phyloP scores from a whole-genome alignment of 176 grass and related monocot species.

The Triticum urartu region DNA sequence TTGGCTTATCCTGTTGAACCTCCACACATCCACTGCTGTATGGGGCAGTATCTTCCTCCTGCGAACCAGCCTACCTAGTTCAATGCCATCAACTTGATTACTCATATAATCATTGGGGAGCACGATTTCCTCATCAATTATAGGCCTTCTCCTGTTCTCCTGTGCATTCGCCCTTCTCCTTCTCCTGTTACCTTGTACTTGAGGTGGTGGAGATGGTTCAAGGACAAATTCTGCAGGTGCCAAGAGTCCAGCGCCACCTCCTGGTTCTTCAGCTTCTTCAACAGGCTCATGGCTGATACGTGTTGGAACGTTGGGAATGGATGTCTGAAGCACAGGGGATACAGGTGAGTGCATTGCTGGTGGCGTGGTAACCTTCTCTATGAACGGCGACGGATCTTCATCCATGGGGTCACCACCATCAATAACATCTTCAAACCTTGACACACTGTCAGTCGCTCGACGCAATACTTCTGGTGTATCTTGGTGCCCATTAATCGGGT shows the following conservation, averaged over 20 bases:
- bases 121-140: conserved; percentile 51
- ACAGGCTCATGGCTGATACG: conserved; percentile 10
- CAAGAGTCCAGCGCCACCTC: conserved; percentile 6
- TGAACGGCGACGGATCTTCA: conserved; percentile 30
- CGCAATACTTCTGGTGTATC: conserved; percentile 53
- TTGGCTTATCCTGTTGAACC: conserved; percentile 31
- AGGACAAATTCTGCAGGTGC: conserved; percentile 4
- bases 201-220: conserved; percentile 61
- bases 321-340: conserved; percentile 28
- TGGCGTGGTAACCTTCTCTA: conserved; percentile 37
- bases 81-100: conserved; percentile 37
- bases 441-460: conserved; percentile 25
- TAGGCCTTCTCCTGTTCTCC: conserved; percentile 26
- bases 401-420: conserved; percentile 32
- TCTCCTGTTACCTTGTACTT: conserved; percentile 37
- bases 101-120: conserved; percentile 60
- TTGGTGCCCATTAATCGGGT: background rate
- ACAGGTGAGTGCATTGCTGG: conserved; percentile 6
- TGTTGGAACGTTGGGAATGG: conserved; percentile 5
- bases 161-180: conserved; percentile 32
- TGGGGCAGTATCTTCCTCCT: conserved; percentile 78
- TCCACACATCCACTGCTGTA: conserved; percentile 52
- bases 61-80: conserved; percentile 28
- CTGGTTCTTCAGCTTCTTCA: background rate
- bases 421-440: conserved; percentile 25